Percentiles rank a stretch among this genome's conserved stretches.
Conservation (phyloP, 225 moss, liverwort and hornwort species). For the Pleurozium schreberi region DNA sequence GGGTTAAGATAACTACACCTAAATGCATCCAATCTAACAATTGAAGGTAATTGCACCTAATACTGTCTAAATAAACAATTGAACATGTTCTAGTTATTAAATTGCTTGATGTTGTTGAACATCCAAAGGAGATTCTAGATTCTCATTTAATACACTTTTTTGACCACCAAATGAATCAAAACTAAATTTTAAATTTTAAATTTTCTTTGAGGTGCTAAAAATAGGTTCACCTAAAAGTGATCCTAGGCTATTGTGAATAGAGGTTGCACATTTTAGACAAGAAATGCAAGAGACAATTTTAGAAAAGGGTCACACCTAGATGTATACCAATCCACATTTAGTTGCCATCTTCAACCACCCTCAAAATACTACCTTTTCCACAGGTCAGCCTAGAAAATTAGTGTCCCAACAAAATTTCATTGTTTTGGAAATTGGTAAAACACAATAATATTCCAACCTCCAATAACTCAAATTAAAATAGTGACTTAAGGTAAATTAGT, state of each 20-base stretch:
- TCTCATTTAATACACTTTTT: not conserved
- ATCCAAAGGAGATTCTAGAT: not conserved
- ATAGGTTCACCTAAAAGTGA: not conserved
- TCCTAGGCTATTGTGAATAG: no score
- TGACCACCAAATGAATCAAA: no score
- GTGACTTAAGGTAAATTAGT: no score
- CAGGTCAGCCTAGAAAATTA: not conserved
- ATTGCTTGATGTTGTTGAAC: accelerated
- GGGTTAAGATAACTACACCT: not conserved
- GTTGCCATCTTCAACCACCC: not conserved
- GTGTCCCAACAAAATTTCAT: no score
- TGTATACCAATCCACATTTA: not conserved
- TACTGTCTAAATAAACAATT: not conserved
- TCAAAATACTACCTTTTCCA: no score
- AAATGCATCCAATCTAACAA: not conserved
- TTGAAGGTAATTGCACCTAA: not conserved
- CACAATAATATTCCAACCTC: not conserved
- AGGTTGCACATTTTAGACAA: not conserved
- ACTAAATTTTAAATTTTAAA: not conserved
- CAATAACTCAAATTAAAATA: not conserved
- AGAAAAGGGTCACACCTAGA: not conserved
- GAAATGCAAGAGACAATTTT: accelerated
- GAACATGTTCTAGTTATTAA: not conserved
- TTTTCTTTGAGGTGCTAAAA: not conserved
- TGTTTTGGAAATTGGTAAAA: not conserved